Evolutionary conservation across 768 basidiomycete genomes (phyloP), one percentile per base, ranked within the genome.

Genomic region (Dacryopinax primogenitus): DNA sequence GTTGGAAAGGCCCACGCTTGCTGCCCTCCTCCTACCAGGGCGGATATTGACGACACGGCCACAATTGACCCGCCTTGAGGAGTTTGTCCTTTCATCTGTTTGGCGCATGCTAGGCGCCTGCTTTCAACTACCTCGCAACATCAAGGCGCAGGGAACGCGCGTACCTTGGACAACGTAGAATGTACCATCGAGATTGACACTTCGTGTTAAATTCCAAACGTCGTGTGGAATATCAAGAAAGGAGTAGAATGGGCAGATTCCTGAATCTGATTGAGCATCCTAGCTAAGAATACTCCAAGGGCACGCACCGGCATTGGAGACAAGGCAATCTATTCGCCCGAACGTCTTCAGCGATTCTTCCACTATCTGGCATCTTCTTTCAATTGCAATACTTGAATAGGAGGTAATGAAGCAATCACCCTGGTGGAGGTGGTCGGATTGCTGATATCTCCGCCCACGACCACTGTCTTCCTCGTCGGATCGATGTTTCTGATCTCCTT

Each of bases 191-290:
- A 90, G 78, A 71, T 90, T 89, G 62, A 89, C 86, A 68, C 82
- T 79, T 15, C 85, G 82, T 1, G 85, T 86, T 44, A 80, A 76
- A 68, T 84, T 82, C 83, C 84, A 88, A 15, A 82, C 81, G 72
- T 77, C 71, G 74, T 77, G 78, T 0, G 86, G 84, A 82, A 88
- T 85, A 16, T 82, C 82, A 69, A 89, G 76, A 73, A 89, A 87
- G 39, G 86, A 83, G 37, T 85, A 81, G 74, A 90, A 89, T 1
- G 87, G 87, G 72, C 88, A 90, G 67, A 89, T 88, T 13, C 88
- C 80, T 1, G 81, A 82, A 71, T 81, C 82, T 6, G 26, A 2
- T 13, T 4, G 51, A 4, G 70, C 78, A 80, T 65, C 82, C 78
- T n/a, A 82, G 75, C n/a, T 79, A 78, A 69, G 82, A n/a, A n/a